Conservation (phyloP, 228 moss, liverwort and hornwort genomes). For the Sphagnum fallax region DNA sequence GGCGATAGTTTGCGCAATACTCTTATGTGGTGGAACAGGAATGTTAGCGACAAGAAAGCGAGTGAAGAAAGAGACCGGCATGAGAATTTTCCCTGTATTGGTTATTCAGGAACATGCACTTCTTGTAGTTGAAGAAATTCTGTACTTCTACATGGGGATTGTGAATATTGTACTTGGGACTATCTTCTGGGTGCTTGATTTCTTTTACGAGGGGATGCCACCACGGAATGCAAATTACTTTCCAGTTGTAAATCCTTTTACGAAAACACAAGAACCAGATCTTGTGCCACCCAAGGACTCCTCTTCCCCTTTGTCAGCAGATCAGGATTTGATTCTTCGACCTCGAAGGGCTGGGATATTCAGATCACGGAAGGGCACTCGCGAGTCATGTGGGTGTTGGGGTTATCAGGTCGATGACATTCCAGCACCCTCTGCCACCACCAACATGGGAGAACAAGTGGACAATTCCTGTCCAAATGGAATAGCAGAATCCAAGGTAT, state of each 20-base stretch:
- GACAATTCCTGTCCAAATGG: background rate
- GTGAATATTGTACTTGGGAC: constrained; percentile 24
- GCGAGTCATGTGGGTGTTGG: constrained; percentile 49
- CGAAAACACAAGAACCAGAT: constrained; percentile 27
- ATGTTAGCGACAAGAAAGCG: constrained; percentile 24
- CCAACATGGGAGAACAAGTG: background rate
- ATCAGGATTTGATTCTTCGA: constrained; percentile 1
- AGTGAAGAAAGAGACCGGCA: constrained; percentile 11
- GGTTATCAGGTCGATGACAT: constrained; percentile 36
- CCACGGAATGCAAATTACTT: constrained; percentile 40
- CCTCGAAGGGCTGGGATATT: constrained; percentile 36
- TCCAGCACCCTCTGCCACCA: background rate
- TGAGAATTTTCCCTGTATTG: no score
- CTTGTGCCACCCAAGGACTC: background rate
- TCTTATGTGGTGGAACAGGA: constrained; percentile 44
- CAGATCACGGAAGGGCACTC: constrained; percentile 26
- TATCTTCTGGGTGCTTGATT: constrained; percentile 43
- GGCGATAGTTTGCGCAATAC: constrained; percentile 36
- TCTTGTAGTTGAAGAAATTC: constrained; percentile 36
- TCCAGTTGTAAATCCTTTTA: constrained; percentile 18
- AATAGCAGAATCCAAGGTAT: background rate
- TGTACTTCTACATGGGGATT: constrained; percentile 21
- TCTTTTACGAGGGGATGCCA: constrained; percentile 30
- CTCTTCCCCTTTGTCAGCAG: background rate
- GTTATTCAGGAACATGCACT: constrained; percentile 13